Percentiles rank a stretch among this genome's conserved stretches.
These are phyloP conservation scores for Cryptococcus sp. DNA, from an alignment of 1,284 basidiomycete species.

Conservation along the genomic window DNA sequence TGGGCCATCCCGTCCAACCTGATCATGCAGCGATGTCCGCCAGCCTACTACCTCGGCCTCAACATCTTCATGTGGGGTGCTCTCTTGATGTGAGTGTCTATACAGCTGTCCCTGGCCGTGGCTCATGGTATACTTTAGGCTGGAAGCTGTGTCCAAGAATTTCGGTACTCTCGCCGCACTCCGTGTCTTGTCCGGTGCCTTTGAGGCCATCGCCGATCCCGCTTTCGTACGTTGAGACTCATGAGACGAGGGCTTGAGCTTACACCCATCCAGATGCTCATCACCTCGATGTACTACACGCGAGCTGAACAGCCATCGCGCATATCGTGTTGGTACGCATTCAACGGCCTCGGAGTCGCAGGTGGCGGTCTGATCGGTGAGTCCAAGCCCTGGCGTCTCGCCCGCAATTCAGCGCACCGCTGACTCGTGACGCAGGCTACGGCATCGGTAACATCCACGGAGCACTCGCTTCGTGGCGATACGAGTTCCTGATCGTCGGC, in stretches of 20 bases:
- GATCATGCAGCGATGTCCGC: conserved; percentile 57
- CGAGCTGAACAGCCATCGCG: conserved; percentile 50
- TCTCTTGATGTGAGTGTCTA: conserved; percentile 35
- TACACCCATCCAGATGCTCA: conserved; percentile 32
- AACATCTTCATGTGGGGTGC: conserved; percentile 58
- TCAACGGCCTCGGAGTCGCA: conserved; percentile 52
- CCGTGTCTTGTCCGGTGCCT: conserved; percentile 55
- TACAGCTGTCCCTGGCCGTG: background rate
- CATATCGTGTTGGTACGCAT: conserved; percentile 50
- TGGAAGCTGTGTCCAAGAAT: conserved; percentile 55
- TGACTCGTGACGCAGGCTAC: conserved; percentile 9
- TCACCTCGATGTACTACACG: conserved; percentile 50
- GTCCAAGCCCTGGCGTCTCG: background rate
- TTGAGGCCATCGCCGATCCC: conserved; percentile 56
- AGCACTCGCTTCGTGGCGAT: conserved; percentile 49
- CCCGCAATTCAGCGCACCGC: background rate
- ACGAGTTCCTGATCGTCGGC: conserved; percentile 53
- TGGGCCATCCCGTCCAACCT: conserved; percentile 59
- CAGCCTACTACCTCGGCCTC: conserved; percentile 56
- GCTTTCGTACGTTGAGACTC: conserved; percentile 8
- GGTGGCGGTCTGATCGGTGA: conserved; percentile 43
- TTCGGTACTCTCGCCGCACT: conserved; percentile 55
- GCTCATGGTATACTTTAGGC: conserved; percentile 31
- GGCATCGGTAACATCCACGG: conserved; percentile 51
- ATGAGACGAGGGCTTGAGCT: background rate